Base-by-base conservation (phyloP, 2,329 filamentous ascomycete species). In the Botryotinia globosa region DNA sequence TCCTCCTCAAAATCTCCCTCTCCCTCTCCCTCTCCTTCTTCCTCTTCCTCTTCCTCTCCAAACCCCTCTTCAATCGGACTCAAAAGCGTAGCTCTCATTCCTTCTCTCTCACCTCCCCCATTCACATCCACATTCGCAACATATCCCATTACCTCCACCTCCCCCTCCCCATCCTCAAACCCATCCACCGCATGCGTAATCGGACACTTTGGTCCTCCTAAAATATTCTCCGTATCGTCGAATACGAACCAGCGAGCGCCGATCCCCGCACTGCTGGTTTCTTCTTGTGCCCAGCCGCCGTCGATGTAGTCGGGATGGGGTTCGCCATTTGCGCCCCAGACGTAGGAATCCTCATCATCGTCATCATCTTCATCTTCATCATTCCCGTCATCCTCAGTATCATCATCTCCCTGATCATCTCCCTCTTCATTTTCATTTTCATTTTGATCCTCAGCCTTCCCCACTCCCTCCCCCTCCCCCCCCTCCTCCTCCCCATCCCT, bases 341-440 rank as follows among this genome's bases (percentile, higher is more conserved):
- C 25, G 22, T 42, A 68, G 2, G 42, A 12, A 7, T 29, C 9
- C 6, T 66, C 45, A 4, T 25, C 48, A 1, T 51, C 48, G 3
- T 51, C 44, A 22, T 4, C 20, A 10, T 37, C n/a, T 0, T 25
- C 29, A 25, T 37, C n/a, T 0, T 25, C 29, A 25, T 48, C 6
- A 1, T 25, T 32, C 0, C 39, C 42, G 0, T 25, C 37, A 12
- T 39, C 9, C 37, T 39, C 37, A 39, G 12, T 39, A 39, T 39
- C 9, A 39, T 10, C 37, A 39, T 39, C 9, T 1, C 37, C 37
- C 10, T 39, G 1, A 39, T 39, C 37, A 39, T 39, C 1, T 12
- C 2, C 37, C 1, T 39, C 10, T 2, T 39, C 37, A 39, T 37
- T 6, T 32, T 32, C 32, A 32, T 34, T 37, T 37, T 37, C 37